A percentile compares a stretch with the other conserved stretches of the same genome.
phyloP scores from a whole-genome alignment of 768 basidiomycete genomes.

The Hypholoma fasciculare region DNA sequence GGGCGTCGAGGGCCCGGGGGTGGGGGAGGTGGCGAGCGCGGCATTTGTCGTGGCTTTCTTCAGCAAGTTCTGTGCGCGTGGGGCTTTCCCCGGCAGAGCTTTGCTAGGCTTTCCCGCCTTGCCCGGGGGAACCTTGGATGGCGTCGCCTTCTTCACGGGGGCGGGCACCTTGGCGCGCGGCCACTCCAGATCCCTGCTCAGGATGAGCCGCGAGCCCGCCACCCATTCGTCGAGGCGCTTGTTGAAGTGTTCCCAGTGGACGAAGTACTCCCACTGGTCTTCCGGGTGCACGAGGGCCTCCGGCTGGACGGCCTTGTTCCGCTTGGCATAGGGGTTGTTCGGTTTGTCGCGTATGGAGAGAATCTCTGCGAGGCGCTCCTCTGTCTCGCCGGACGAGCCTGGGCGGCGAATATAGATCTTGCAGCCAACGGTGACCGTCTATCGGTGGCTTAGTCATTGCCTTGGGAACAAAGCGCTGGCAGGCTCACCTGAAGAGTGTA shows the following conservation, averaged over 20 bases:
- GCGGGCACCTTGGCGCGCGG: constrained; percentile 77
- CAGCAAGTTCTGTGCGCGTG: constrained; percentile 58
- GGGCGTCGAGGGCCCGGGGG: constrained; percentile 59
- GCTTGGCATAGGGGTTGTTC: constrained; percentile 56
- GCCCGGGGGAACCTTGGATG: constrained; percentile 35
- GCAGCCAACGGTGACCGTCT: constrained; percentile 89
- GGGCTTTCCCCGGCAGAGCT: constrained; percentile 47
- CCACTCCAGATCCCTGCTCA: constrained; percentile 90
- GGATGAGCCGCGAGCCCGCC: constrained; percentile 79
- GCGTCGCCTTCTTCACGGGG: constrained; percentile 53
- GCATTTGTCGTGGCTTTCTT: constrained; percentile 74
- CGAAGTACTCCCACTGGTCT: constrained; percentile 92
- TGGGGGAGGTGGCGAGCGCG: constrained; percentile 55
- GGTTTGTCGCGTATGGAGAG: constrained; percentile 92
- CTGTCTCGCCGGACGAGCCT: constrained; percentile 67
- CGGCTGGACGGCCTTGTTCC: constrained; percentile 45
- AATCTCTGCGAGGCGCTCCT: constrained; percentile 95
- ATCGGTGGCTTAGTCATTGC: constrained; percentile 30
- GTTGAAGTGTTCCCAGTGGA: constrained; percentile 99
- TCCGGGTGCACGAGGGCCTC: constrained; percentile 50
- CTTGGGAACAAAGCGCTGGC: constrained; percentile 15
- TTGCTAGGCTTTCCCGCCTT: not conserved
- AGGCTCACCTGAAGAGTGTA: constrained; percentile 71
- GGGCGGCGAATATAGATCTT: constrained; percentile 92
- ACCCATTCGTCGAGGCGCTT: constrained; percentile 99